phyloP scores from a whole-genome alignment of 345 rosid genomes.

The Bretschneidera sinensis region DNA sequence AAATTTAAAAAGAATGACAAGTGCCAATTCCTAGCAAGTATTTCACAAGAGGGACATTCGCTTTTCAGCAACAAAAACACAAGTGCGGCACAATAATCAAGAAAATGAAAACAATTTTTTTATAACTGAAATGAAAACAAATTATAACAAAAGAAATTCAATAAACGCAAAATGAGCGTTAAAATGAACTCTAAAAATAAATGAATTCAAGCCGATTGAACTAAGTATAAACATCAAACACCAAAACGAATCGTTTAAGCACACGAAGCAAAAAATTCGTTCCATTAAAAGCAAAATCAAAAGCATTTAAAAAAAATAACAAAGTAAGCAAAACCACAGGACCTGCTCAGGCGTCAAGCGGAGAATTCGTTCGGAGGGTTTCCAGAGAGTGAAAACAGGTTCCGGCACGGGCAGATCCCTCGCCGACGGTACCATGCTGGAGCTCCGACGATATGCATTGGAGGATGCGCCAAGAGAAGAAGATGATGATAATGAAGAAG shows the following conservation, averaged over 20 bases:
- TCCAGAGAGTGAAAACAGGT: constrained; percentile 29
- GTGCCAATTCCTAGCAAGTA: too few relatives aligned
- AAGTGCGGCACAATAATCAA: neutral
- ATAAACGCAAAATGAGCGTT: too few relatives aligned
- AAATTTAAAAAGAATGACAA: too few relatives aligned
- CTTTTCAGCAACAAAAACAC: neutral
- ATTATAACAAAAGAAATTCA: too few relatives aligned
- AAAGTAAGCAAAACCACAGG: too few relatives aligned
- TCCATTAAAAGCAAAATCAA: neutral
- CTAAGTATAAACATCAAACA: neutral
- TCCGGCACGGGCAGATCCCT: constrained; percentile 21
- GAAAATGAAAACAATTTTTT: neutral
- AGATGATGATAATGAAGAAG: neutral
- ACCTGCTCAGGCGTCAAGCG: constrained; percentile 30
- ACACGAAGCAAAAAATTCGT: neutral
- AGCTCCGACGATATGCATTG: constrained; percentile 14
- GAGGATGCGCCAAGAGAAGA: constrained; percentile 9
- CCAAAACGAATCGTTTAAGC: neutral
- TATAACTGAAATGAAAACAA: too few relatives aligned
- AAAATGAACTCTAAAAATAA: neutral
- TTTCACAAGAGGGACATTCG: too few relatives aligned
- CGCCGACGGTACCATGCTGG: neutral
- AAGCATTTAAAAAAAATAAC: neutral
- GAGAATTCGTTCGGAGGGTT: constrained; percentile 38
- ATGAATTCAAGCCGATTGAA: neutral